phyloP scores from a whole-genome alignment of 768 basidiomycete species.

The Zangia roseola region DNA sequence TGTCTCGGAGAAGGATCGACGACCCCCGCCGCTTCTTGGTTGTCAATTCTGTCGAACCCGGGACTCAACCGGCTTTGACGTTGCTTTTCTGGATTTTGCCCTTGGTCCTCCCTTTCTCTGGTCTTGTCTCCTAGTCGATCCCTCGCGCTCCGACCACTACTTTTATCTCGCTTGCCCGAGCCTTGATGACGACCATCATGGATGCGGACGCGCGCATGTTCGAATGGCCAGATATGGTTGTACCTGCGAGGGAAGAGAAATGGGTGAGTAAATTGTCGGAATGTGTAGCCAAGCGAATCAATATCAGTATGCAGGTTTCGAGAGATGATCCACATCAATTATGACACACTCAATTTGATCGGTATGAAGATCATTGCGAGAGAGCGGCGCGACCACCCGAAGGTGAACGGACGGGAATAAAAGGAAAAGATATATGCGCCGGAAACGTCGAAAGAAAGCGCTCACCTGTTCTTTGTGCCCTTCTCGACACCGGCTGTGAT shows the following conservation, averaged over 20 bases:
- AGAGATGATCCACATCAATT: conserved; percentile 3
- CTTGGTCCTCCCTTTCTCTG: conserved; percentile 2
- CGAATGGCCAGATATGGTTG: conserved; percentile 97
- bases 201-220: conserved; percentile 87
- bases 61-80: conserved; percentile 25
- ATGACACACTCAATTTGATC: not conserved
- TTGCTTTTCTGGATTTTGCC: conserved; percentile 6
- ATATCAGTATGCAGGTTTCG: not conserved
- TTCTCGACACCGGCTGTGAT: conserved; percentile 97
- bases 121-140: conserved; percentile 7
- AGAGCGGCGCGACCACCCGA: not conserved
- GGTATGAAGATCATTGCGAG: not conserved
- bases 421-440: not conserved
- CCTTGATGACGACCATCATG: conserved; percentile 36
- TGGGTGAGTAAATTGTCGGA: conserved; percentile 4
- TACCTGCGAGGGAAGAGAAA: conserved; percentile 50
- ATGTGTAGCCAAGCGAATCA: not conserved
- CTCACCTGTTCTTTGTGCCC: conserved; percentile 87
- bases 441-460: conserved; percentile 2
- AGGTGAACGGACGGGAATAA: too few species aligned
- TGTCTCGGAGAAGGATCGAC: not conserved
- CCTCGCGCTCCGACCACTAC: conserved; percentile 14
- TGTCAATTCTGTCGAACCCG: not conserved
- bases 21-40: not conserved
- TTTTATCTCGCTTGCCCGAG: conserved; percentile 25